Evolutionary conservation across 2,329 filamentous ascomycete genomes (phyloP).

Genomic region (Mollisia scopiformis): DNA sequence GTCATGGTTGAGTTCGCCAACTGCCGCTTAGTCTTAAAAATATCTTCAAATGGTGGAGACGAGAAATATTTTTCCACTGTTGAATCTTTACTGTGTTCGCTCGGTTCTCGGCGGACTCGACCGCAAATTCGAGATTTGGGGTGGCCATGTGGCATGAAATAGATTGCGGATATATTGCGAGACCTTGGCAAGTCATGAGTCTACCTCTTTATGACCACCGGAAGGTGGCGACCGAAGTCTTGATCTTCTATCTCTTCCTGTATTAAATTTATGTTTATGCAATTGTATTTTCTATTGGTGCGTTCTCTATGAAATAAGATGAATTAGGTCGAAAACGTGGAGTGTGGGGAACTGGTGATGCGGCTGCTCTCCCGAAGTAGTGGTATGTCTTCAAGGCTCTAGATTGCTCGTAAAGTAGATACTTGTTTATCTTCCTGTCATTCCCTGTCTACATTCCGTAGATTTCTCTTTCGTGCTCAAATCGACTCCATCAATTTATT

Average conservation of each 20-base stretch:
- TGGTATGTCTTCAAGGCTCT: not conserved
- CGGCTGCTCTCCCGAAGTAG: not conserved
- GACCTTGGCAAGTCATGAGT: not conserved
- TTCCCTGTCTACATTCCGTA: not conserved
- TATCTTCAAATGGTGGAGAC: not conserved
- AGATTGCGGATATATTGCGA: constrained; percentile 20
- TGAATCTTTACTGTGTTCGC: not conserved
- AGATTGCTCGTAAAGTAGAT: not conserved
- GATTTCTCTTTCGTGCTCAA: not conserved
- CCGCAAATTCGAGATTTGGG: not conserved
- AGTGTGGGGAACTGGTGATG: not conserved
- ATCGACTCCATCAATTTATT: not conserved
- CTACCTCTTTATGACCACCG: constrained; percentile 4
- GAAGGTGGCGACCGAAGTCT: constrained; percentile 10
- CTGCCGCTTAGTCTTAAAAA: not conserved
- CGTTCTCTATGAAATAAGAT: not conserved
- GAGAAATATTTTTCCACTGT: not conserved
- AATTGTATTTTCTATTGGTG: not conserved
- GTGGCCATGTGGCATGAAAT: constrained; percentile 19
- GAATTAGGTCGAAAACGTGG: not conserved
- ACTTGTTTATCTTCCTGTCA: not conserved
- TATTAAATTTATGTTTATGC: not conserved
- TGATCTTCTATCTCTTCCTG: not conserved
- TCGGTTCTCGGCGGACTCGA: not conserved
- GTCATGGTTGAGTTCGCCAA: not conserved